A percentile compares a stretch with the other conserved stretches of the same genome.
Conservation (phyloP, 768 basidiomycete genomes). For the Russula emetica region DNA sequence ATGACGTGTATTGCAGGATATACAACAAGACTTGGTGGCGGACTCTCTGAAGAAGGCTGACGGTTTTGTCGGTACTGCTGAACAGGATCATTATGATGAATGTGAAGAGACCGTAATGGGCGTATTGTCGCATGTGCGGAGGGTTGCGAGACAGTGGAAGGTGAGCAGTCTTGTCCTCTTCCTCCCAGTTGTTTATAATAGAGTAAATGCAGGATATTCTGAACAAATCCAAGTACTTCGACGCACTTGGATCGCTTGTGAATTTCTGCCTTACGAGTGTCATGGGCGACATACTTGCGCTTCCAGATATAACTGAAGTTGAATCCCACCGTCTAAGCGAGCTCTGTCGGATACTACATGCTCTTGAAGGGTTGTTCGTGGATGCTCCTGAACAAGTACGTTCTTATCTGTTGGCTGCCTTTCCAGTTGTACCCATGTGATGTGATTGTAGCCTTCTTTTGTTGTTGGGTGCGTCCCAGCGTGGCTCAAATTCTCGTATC, state of each 20-base stretch:
- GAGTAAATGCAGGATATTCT: conserved; percentile 51
- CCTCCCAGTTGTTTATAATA: not conserved
- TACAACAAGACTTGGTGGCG: conserved; percentile 44
- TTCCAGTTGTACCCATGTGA: conserved; percentile 10
- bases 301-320: conserved; percentile 82
- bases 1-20: conserved; percentile 39
- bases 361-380: conserved; percentile 77
- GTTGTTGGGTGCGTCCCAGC: conserved; percentile 83
- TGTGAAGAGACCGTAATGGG: conserved; percentile 66
- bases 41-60: conserved; percentile 50
- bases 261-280: conserved; percentile 65
- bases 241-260: conserved; percentile 63
- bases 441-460: conserved; percentile 52
- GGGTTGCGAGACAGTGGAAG: conserved; percentile 64
- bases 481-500: conserved; percentile 94
- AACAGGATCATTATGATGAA: conserved; percentile 71
- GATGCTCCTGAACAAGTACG: conserved; percentile 58
- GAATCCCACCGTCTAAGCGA: conserved; percentile 84
- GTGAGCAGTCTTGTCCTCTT: conserved; percentile 40
- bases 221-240: conserved; percentile 66
- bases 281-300: conserved; percentile 64
- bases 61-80: conserved; percentile 64
- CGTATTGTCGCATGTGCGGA: conserved; percentile 59
- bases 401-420: conserved; percentile 1
- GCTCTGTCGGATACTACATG: conserved; percentile 71